Evolutionary conservation across 2,329 filamentous ascomycete genomes (phyloP), one percentile per base, ranked within the genome.

Genomic region (Calonectria pseudoreteaudii): DNA sequence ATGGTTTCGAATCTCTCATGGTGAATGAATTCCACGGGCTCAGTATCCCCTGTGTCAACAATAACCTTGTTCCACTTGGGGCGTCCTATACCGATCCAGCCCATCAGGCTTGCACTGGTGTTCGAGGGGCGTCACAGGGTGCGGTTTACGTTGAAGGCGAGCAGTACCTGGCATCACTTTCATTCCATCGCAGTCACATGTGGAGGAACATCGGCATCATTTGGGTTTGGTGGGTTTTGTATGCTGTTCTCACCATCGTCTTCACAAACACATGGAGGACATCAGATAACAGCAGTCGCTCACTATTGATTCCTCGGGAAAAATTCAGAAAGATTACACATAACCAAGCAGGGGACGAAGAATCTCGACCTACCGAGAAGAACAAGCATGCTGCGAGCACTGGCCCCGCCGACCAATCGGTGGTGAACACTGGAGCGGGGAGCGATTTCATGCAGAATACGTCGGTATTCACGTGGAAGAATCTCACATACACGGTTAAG

Each of bases 1-100:
- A 94, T 72, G 91, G 88, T 0, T 95, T 94, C 71, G 91, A 94
- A 75, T 95, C 50, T 30, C 50, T 53, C 16, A 53, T 53, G 50
- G 18, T 16, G 11, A 53, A 53, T 26, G 50, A 53, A 31, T 53
- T 53, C 4, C 50, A 53, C 8, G 50, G 44, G 8, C 28, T 20
- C 6, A n/a, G 2, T n/a, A 13, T 53, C 8, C 50, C 50, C 6
- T 53, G 50, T 7, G 50, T 11, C 14, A 31, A 31, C 28, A 53
- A 30, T 14, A 53, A 53, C 50, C 50, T 53, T 18, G 50, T 53
- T 4, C 50, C 50, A 14, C 50, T 53, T 31, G 50, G 28, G 4
- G 2, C 50, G 2, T 53, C 50, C 26, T 53, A 53, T 26, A 53
- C 50, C 14, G 31, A 53, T 53, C 16, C 28, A 31, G 18, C 50